Conservation (phyloP, 2,329 filamentous ascomycete genomes). For the Chalaropsis thielavioides region DNA sequence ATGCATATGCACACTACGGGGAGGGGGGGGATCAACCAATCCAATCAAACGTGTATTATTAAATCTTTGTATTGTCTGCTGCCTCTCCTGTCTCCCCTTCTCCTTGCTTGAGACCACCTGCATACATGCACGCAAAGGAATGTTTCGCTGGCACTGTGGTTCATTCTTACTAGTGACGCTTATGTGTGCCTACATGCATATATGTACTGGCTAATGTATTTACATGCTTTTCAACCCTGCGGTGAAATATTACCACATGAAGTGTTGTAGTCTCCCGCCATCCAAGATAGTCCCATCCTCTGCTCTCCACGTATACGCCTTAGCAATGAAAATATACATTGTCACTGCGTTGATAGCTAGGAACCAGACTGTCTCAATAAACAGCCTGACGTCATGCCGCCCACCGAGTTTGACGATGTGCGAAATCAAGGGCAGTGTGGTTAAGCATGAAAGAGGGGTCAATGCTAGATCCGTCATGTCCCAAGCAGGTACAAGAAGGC, state of each 20-base stretch:
- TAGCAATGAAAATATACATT: constrained; percentile 55
- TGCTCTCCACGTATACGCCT: constrained; percentile 51
- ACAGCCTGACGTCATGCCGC: constrained; percentile 33
- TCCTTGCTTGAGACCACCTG: not conserved
- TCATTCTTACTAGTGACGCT: too few species aligned
- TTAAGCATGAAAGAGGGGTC: constrained; percentile 11
- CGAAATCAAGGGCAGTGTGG: not conserved
- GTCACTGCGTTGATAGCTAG: constrained; percentile 48
- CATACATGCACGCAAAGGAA: not conserved
- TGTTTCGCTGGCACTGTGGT: not conserved
- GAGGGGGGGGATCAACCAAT: not conserved
- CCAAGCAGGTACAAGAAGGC: constrained; percentile 56
- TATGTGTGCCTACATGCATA: too few species aligned
- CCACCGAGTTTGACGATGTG: constrained; percentile 14
- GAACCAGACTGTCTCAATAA: constrained; percentile 55
- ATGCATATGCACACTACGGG: not conserved
- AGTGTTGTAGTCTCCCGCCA: constrained; percentile 50
- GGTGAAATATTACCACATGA: constrained; percentile 52
- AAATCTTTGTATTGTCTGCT: not conserved
- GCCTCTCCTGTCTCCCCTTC: not conserved
- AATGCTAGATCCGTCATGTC: constrained; percentile 11
- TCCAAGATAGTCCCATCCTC: constrained; percentile 39
- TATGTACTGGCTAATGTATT: not conserved
- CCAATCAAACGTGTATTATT: not conserved
- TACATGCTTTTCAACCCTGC: not conserved